Base-by-base conservation (phyloP, 176 grass and related monocot species). In the Hsuehochloa calcarea region DNA sequence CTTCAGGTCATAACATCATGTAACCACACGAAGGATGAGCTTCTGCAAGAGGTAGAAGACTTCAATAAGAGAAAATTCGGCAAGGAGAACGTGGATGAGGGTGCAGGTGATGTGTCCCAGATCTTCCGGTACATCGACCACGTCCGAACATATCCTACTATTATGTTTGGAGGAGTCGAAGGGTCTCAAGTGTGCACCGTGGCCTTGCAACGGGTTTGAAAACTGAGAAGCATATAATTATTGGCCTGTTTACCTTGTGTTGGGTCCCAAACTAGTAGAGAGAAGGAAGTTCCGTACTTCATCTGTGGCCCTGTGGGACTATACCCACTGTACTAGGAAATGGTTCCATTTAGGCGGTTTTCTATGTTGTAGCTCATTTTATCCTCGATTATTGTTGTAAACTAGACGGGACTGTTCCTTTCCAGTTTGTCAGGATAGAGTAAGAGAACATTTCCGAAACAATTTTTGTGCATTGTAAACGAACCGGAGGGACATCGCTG, bases 111-210 rank as follows among this genome's bases (percentile, higher is more conserved):
- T 12, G 70, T 55, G 54, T 49, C 80, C 50, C n/a, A 55, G 20
- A 45, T 96, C 31, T 96, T 96, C 80, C 80, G 88, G 35, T 99
- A 94, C 79, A 61, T 96, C 15, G 91, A 96, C 83, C 93, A 99
- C 76, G 91, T 99, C 65, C 88, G 91, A 46, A 99, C 88, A 15
- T 99, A 96, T 26, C 93, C 96, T 5, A 87, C 90, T 38, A 85
- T 94, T 41, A 89, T 91, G 88, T 96, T 95, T 78, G 94, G 93
- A 22, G 96, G 96, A 38, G 81, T 95, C 47, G 89, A 93, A 81
- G 96, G 96, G 2, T 92, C 91, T 84, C 93, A 89, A 68, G 91
- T 96, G 46, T 95, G 93, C 84, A 96, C 96, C 15, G 88, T 99
- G 66, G 96, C 96, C 31, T 96, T 96, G 54, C 90, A 84, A 51